Base-by-base conservation (phyloP, 495 filamentous ascomycete species). In the Penicillium pancosmium region DNA sequence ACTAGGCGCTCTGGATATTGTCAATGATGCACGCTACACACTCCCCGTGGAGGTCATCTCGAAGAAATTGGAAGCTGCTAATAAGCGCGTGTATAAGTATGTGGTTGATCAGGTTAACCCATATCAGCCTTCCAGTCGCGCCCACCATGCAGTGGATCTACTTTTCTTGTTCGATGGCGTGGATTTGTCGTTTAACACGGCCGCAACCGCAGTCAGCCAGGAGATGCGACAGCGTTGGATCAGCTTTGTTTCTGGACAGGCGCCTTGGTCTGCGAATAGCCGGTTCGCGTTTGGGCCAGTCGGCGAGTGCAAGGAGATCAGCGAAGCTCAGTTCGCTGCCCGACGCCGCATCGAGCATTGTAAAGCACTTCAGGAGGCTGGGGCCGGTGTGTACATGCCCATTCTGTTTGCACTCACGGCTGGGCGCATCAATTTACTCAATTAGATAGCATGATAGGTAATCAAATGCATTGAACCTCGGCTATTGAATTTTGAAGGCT, bases 91-190 rank as follows among this genome's bases (percentile, higher is more conserved):
- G 25, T 78, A 72, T 58, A 66, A 68, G 35, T 80, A 80, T 47
- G 60, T 78, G 1, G 50, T 80, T 46, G 77, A 80, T 53, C 73
- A 78, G 46, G 35, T 64, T 0, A 80, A 80, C 54, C 77, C 77
- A n/a, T 80, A 69, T 70, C 75, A 78, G 40, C 40, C 69, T 13
- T 77, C 76, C 5, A 73, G 70, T 18, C 72, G 77, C 2, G 55
- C 77, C 13, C 77, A 80, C 46, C 77, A 80, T 55, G 77, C 76
- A 0, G 74, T 80, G 8, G 77, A 80, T 59, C 64, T 80, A 15
- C 61, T 80, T 12, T 74, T 78, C 54, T 61, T 80, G 1, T 80
- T 80, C 50, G 74, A 64, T 0, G 68, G 68, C 0, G 46, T 75
- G 10, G 67, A 74, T 52, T 57, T 73, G 0, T 68, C 68, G 0